Percentiles rank a stretch among this genome's conserved stretches.
phyloP scores from a whole-genome alignment of 2,329 filamentous ascomycete genomes.

The Paecilomyces sp. region DNA sequence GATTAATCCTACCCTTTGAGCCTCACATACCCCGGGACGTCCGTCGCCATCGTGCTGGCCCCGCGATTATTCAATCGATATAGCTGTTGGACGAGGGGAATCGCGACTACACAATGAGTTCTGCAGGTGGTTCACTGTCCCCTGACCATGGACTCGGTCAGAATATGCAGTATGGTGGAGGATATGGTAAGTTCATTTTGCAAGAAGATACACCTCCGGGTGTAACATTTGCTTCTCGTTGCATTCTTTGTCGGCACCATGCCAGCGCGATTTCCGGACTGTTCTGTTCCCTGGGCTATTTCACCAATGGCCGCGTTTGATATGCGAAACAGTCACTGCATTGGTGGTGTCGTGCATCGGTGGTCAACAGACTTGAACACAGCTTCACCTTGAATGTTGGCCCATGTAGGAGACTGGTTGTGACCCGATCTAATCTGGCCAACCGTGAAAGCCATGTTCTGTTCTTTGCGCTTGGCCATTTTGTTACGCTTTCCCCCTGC shows the following conservation, averaged over 20 bases:
- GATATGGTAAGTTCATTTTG: conserved; percentile 10
- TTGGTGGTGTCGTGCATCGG: background rate
- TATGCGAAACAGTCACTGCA: background rate
- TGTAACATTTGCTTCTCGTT: background rate
- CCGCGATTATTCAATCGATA: background rate
- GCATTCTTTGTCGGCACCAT: background rate
- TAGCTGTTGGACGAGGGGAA: background rate
- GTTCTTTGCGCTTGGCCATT: background rate
- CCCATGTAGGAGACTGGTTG: too few relatives aligned
- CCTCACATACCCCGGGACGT: background rate
- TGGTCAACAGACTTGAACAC: background rate
- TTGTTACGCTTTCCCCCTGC: too few relatives aligned
- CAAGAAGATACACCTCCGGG: background rate
- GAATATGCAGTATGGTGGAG: conserved; percentile 7
- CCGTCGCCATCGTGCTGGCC: background rate
- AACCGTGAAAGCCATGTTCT: background rate
- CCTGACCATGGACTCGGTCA: conserved; percentile 11
- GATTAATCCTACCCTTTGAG: background rate
- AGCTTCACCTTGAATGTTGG: background rate
- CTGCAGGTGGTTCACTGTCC: conserved; percentile 18
- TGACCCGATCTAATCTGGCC: too few relatives aligned
- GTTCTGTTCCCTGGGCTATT: background rate
- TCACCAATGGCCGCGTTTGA: background rate
- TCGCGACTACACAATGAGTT: conserved; percentile 1
- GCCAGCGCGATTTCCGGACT: background rate